These are phyloP conservation scores for Pterocarpus macrocarpus DNA, from an alignment of 306 rosid genomes.

Conservation along the genomic window DNA sequence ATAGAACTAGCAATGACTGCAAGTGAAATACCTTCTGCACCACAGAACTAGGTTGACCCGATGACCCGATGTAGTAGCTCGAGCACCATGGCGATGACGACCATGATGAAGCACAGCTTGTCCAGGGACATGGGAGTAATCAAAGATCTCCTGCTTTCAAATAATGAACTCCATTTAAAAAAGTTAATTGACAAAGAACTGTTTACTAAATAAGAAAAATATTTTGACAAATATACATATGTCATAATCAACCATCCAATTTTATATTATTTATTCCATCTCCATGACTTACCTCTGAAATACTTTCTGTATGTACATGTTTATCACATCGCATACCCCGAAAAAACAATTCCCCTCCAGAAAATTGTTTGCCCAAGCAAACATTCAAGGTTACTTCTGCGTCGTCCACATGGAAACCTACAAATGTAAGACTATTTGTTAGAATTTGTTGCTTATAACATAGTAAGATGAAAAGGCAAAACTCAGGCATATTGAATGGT, in stretches of 20 bases:
- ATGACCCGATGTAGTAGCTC: slow-evolving; percentile 60
- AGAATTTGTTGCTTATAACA: slow-evolving; percentile 19
- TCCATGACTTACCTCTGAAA: slow-evolving; percentile 50
- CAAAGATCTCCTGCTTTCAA: slow-evolving; percentile 60
- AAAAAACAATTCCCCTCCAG: slow-evolving; percentile 62
- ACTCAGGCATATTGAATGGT: not conserved
- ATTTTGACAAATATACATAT: not conserved
- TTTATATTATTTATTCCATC: slow-evolving; percentile 26
- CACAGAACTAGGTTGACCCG: slow-evolving; percentile 61
- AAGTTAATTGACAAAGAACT: not conserved
- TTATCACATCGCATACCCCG: slow-evolving; percentile 66
- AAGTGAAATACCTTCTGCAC: slow-evolving; percentile 58
- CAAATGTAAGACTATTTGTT: slow-evolving; percentile 39
- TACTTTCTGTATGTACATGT: slow-evolving; percentile 55
- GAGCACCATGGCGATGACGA: slow-evolving; percentile 69
- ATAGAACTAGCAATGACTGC: slow-evolving; percentile 10
- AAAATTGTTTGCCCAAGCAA: slow-evolving; percentile 63
- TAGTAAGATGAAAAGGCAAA: slow-evolving; percentile 25
- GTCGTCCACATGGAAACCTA: slow-evolving; percentile 68
- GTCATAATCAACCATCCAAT: not conserved
- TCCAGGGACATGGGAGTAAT: slow-evolving; percentile 60
- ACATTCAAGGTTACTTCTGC: slow-evolving; percentile 63
- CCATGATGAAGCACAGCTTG: slow-evolving; percentile 67
- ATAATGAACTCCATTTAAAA: slow-evolving; percentile 43
- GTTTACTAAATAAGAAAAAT: slow-evolving; percentile 10